A percentile compares a stretch with the other conserved stretches of the same genome.
Conservation (phyloP, 108 stramenopile species). For the Hondaea fermentalgiana region DNA sequence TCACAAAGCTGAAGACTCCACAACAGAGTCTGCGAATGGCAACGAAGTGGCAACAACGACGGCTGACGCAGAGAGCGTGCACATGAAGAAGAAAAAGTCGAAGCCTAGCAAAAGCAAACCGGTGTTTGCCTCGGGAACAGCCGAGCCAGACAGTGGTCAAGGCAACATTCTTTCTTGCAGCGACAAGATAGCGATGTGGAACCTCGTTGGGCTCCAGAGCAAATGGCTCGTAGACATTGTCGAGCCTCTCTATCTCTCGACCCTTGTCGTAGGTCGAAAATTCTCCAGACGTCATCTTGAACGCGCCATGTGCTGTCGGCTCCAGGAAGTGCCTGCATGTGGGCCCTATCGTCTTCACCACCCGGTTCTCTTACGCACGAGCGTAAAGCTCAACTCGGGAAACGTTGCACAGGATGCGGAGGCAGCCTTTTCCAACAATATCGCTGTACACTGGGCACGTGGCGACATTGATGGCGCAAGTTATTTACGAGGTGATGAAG, state of each 20-base stretch:
- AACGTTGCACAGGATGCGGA: background rate
- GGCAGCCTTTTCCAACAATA: background rate
- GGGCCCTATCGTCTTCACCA: background rate
- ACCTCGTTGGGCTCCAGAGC: background rate
- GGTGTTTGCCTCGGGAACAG: background rate
- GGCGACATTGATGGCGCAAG: background rate
- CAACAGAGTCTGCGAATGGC: too few species aligned
- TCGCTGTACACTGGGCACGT: background rate
- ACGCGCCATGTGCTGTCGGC: background rate
- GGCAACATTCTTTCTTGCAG: slow-evolving; percentile 14
- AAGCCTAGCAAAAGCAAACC: background rate
- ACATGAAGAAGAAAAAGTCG: background rate
- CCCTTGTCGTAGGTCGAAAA: background rate
- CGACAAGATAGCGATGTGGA: slow-evolving; percentile 25
- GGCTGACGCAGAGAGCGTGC: background rate
- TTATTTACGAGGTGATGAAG: background rate
- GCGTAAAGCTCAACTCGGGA: background rate
- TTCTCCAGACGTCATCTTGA: background rate
- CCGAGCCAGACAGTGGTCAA: background rate
- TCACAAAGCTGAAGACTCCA: background rate
- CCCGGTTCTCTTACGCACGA: background rate
- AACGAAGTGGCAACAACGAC: background rate
- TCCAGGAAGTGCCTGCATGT: background rate
- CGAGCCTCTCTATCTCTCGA: background rate
- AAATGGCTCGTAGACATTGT: background rate